Conservation (phyloP, 2,329 filamentous ascomycete genomes). For the Aureobasidium pullulans region DNA sequence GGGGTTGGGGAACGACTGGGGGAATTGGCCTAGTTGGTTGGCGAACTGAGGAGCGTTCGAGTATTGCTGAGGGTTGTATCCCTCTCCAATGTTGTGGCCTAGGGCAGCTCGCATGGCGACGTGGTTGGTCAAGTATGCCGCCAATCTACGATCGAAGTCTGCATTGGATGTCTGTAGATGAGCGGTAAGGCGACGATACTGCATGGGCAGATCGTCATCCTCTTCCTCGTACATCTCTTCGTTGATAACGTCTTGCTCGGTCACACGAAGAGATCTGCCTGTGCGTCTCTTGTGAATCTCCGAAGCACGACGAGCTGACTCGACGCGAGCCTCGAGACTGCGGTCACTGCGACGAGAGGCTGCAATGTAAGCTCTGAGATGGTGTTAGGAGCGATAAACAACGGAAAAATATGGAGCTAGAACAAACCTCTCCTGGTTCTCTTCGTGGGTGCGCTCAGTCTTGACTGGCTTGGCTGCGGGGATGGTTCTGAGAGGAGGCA, state of each 20-base stretch:
- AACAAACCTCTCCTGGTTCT: slow-evolving; percentile 65
- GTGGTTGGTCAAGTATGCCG: slow-evolving; percentile 51
- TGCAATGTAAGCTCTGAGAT: slow-evolving; percentile 75
- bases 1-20: slow-evolving; percentile 19
- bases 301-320: slow-evolving; percentile 83
- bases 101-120: slow-evolving; percentile 48
- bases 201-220: slow-evolving; percentile 68
- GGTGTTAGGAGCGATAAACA: background rate
- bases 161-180: slow-evolving; percentile 54
- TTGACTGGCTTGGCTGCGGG: slow-evolving; percentile 41
- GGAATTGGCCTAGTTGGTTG: slow-evolving; percentile 27
- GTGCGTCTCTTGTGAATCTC: slow-evolving; percentile 84
- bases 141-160: slow-evolving; percentile 56
- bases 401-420: background rate
- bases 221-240: slow-evolving; percentile 97
- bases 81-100: slow-evolving; percentile 36
- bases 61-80: slow-evolving; percentile 32
- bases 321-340: slow-evolving; percentile 76
- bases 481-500: slow-evolving; percentile 31
- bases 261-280: slow-evolving; percentile 72
- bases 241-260: slow-evolving; percentile 76
- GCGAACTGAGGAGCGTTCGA: slow-evolving; percentile 33
- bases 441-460: slow-evolving; percentile 70
- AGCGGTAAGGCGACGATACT: slow-evolving; percentile 56
- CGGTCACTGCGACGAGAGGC: slow-evolving; percentile 81